Percentiles rank a stretch among this genome's conserved stretches.
Conservation (phyloP, 805 yeast species). For the Maudiozyma turicensis region DNA sequence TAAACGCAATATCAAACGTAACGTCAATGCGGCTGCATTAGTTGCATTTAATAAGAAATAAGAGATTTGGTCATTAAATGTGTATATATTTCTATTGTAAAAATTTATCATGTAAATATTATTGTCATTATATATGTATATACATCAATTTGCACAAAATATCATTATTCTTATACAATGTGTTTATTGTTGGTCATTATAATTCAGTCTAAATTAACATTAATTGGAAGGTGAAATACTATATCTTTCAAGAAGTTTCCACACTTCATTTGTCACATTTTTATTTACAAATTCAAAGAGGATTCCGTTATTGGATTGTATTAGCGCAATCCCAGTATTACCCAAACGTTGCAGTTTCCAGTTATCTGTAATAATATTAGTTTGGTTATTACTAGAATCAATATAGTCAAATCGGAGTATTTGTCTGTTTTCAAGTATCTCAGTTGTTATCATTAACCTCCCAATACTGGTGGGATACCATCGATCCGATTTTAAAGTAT, state of each 20-base stretch:
- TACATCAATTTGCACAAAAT: neutral
- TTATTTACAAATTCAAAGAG: constrained; percentile 21
- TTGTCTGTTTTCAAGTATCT: constrained; percentile 7
- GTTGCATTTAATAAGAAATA: constrained; percentile 30
- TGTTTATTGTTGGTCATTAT: neutral
- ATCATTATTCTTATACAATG: neutral
- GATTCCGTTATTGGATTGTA: constrained; percentile 8
- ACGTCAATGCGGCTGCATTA: constrained; percentile 69
- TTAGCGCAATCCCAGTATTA: constrained; percentile 18
- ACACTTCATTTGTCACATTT: constrained; percentile 16
- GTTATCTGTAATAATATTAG: constrained; percentile 5
- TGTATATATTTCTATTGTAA: neutral
- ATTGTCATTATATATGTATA: constrained; percentile 7
- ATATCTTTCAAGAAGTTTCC: constrained; percentile 2
- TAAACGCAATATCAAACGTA: constrained; percentile 77
- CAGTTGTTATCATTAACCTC: constrained; percentile 11
- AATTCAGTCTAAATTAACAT: neutral
- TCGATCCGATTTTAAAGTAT: constrained; percentile 7
- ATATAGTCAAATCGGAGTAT: constrained; percentile 11
- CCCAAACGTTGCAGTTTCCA: constrained; percentile 17
- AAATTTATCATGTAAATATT: constrained; percentile 1
- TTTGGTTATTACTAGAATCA: neutral
- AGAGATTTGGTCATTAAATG: neutral
- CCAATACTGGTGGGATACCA: constrained; percentile 16
- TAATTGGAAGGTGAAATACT: neutral